Conservation (phyloP, 1,284 basidiomycete species). For the Leccinum fallax region DNA sequence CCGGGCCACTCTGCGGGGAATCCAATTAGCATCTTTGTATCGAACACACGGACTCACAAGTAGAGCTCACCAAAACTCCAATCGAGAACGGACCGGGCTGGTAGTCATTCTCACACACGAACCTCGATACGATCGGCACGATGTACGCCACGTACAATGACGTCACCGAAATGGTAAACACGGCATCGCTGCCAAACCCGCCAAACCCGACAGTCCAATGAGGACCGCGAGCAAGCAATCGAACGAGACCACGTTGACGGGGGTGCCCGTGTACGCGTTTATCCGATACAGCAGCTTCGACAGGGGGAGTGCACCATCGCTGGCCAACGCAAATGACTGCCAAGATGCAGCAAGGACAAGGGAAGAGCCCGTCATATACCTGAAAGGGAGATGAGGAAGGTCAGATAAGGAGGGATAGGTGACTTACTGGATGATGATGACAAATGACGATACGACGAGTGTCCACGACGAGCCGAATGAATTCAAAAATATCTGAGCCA, state of each 20-base stretch:
- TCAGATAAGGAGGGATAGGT: not conserved
- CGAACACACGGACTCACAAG: not conserved
- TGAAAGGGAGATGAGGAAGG: not conserved
- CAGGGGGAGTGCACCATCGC: not conserved
- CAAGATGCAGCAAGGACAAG: not conserved
- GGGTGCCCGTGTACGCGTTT: not conserved
- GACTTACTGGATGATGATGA: not conserved
- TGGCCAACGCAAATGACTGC: not conserved
- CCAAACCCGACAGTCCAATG: not conserved
- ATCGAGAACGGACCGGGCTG: not conserved
- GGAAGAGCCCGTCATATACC: not conserved
- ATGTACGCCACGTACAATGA: not conserved
- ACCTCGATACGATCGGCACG: not conserved
- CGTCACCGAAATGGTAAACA: not conserved
- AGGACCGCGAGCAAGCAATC: not conserved
- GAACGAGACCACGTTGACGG: not conserved
- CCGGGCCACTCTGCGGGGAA: conserved; percentile 24
- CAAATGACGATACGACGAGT: not conserved
- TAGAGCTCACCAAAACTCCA: not conserved
- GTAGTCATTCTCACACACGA: not conserved
- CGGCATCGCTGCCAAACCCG: not conserved
- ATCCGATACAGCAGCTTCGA: not conserved
- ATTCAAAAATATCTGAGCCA: not conserved
- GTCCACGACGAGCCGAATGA: not conserved
- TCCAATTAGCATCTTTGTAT: not conserved